Evolutionary conservation across 139 green algal genomes (phyloP).

Genomic region (Ulvella scutata): DNA sequence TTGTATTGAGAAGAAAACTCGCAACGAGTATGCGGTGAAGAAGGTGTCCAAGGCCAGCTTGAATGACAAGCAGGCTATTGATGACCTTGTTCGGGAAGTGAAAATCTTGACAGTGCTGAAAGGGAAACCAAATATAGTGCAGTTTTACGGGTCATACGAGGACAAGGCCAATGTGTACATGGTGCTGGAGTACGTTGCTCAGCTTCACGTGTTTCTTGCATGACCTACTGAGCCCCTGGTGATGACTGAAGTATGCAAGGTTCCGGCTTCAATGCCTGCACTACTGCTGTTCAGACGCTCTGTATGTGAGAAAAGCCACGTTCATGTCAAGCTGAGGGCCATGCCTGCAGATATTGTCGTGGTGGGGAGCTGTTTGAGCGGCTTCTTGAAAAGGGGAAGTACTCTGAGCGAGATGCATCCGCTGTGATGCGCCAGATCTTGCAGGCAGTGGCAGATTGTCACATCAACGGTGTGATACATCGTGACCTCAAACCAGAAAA

Average conservation of each 20-base stretch:
- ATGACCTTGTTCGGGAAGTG: neutral
- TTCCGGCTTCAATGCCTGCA: too few relatives aligned
- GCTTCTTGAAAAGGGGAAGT: neutral
- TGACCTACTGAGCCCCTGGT: too few relatives aligned
- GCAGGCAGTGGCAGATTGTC: slow-evolving; percentile 8
- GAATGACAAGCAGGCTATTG: neutral
- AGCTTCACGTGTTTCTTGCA: neutral
- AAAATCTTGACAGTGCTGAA: neutral
- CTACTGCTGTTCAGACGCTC: too few relatives aligned
- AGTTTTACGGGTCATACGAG: neutral
- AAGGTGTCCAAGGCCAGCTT: neutral
- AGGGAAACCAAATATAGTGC: neutral
- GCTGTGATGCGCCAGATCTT: slow-evolving; percentile 12
- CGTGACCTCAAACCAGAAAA: slow-evolving; percentile 43
- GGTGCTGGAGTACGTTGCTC: neutral
- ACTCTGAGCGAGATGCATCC: slow-evolving; percentile 10
- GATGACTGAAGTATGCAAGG: too few relatives aligned
- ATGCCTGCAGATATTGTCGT: neutral
- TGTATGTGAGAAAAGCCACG: too few relatives aligned
- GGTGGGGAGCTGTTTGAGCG: neutral
- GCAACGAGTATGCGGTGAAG: neutral
- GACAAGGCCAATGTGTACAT: neutral
- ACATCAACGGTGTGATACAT: slow-evolving; percentile 12
- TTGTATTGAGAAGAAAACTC: neutral
- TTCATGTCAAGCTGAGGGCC: too few relatives aligned